Evolutionary conservation across 83 land plant species (phyloP), one percentile per base, ranked within the genome.

Genomic region (Isoetes engelmannii): DNA sequence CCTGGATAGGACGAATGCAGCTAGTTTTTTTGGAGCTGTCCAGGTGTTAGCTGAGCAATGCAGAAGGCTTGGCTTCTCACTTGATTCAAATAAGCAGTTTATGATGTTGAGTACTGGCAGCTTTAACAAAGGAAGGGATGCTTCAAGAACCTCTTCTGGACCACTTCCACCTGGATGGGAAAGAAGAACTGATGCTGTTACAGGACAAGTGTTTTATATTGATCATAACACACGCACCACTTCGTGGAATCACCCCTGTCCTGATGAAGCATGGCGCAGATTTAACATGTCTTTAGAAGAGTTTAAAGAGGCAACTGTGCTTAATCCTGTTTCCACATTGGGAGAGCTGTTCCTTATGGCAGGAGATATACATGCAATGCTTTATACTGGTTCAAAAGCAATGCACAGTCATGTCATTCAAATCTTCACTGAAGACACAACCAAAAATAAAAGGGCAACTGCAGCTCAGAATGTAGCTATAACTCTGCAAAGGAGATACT

Each of bases 131-230:
- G n/a, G 12, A 15, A 47, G 78, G 51, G 64, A 63, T 17, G 53
- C 77, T 20, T 53, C 75, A 67, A 83, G 85, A 69, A 87, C 84
- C 48, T 79, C 82, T 61, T 63, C 72, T 67, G 92, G 87, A 21
- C 89, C 96, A 12, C 77, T 94, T 57, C 99, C 99, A 53, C 97
- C 92, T 37, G 99, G 99, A 17, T 94, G 99, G 99, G 99, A 94
- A 74, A 89, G 86, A 80, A 75, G 93, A 8, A 74, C 74, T 50
- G 99, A 94, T 86, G 82, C 88, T 18, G 99, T 90, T 37, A 90
- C 99, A 45, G 99, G 97, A 49, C 96, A 84, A 72, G 77, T 82
- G 13, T 94, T 79, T 76, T 94, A 81, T 63, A 86, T 94, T 74
- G 93, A 94, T 74, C 99, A 94, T 69, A 94, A 90, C 54, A 90